These are phyloP conservation scores for Wickerhamomyces sydowiorum DNA, from an alignment of 805 yeast genomes.

Conservation along the genomic window DNA sequence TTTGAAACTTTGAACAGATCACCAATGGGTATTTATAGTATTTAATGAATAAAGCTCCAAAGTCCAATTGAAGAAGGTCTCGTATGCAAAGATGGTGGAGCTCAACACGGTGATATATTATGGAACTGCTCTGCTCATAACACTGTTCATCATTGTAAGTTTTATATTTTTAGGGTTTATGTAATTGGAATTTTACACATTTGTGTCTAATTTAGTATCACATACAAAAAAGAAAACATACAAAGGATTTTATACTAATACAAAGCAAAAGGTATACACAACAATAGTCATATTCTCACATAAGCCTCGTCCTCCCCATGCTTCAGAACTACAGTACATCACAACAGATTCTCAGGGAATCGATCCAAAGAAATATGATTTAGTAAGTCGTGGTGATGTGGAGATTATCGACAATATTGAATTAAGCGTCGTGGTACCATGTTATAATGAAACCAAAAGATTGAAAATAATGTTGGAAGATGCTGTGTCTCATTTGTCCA, in stretches of 20 bases:
- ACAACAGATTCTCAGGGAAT: constrained; percentile 35
- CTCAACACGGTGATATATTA: not conserved
- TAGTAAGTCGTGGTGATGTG: constrained; percentile 16
- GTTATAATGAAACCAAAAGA: constrained; percentile 80
- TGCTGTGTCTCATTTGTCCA: constrained; percentile 47
- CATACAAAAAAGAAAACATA: no score
- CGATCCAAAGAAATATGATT: constrained; percentile 29
- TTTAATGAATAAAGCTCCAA: no score
- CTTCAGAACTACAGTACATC: constrained; percentile 46
- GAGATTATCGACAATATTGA: constrained; percentile 33
- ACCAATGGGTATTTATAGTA: no score
- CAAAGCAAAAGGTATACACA: constrained; percentile 4
- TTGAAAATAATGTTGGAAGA: constrained; percentile 70
- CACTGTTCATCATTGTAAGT: not conserved
- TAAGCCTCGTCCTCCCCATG: constrained; percentile 49
- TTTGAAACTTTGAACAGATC: no score
- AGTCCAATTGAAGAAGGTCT: no score
- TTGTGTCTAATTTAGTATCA: no score
- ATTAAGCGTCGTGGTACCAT: constrained; percentile 84
- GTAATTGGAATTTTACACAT: no score
- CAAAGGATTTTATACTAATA: no score
- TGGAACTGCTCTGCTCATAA: not conserved
- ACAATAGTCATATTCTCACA: constrained; percentile 43
- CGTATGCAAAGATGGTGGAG: not conserved
- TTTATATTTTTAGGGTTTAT: no score